These are phyloP conservation scores for Mortierella antarctica DNA, from an alignment of 192 early-diverging fungal species.

Conservation along the genomic window DNA sequence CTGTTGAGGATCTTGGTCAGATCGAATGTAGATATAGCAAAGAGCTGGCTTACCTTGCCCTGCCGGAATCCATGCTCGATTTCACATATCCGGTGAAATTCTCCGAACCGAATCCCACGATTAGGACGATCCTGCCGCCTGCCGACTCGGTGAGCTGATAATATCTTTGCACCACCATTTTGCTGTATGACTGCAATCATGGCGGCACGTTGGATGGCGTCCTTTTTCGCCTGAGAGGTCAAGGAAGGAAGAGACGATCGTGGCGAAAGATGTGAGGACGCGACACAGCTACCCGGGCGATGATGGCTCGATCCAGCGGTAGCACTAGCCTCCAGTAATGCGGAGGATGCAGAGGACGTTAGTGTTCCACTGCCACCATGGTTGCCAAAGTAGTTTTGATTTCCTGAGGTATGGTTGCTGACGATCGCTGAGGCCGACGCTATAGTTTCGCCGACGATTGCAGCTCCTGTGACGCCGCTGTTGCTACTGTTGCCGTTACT, in stretches of 20 bases:
- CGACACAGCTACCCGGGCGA: neutral
- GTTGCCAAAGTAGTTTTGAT: neutral
- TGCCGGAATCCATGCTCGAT: constrained; percentile 40
- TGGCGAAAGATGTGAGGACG: constrained; percentile 11
- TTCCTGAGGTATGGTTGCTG: constrained; percentile 10
- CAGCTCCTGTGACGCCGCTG: constrained; percentile 17
- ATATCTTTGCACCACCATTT: constrained; percentile 44
- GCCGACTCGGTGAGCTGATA: constrained; percentile 28
- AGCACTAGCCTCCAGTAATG: neutral
- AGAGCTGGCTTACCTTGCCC: constrained; percentile 26
- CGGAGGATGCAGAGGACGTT: constrained; percentile 8
- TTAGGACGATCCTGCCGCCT: constrained; percentile 40
- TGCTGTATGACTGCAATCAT: constrained; percentile 52
- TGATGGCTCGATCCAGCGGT: too few species aligned
- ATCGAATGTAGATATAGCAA: neutral
- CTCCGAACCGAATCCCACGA: constrained; percentile 40
- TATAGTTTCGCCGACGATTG: constrained; percentile 40
- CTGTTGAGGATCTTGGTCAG: neutral
- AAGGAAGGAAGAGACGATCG: constrained; percentile 34
- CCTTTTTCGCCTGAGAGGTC: constrained; percentile 37
- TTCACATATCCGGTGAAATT: constrained; percentile 48
- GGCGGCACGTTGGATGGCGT: constrained; percentile 42
- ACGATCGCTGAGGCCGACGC: constrained; percentile 40
- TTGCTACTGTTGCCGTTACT: constrained; percentile 40
- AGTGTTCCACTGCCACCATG: neutral